Base-by-base conservation (phyloP, 2,329 filamentous ascomycete genomes). In the Rhynchosporium agropyri region DNA sequence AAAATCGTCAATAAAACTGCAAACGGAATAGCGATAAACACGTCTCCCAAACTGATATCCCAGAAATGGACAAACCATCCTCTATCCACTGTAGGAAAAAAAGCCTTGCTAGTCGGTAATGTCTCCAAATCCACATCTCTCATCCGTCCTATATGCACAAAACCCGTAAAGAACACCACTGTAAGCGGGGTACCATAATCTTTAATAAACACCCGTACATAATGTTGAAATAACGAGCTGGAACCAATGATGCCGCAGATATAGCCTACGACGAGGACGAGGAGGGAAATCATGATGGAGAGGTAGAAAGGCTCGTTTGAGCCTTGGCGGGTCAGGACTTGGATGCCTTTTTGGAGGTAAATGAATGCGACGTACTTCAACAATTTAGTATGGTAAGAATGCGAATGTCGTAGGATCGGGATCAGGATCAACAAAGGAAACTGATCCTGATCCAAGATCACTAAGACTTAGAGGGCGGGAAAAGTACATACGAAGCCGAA, bases 331-430 rank as follows among this genome's bases (percentile, higher is more conserved):
- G 87, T 88, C 26, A 96, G 83, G 13, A 96, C 90, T 76, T 96
- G 91, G 65, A 96, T 89, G 15, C 92, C 92, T 77, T 96, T 96
- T 73, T 96, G 91, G 26, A 96, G 81, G 74, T 96, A 96, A 76
- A 96, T 94, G 73, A 90, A 92, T 62, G 92, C 92, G 54, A 96
- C 92, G 74, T 96, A 96, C 20, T 20, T 20, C 1, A 20, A 20
- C 20, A 20, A 20, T 20, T 20, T 20, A 20, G 20, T 20, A 20
- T 20, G 20, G 20, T 20, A 20, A 20, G 20, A 20, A 20, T 20
- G 1, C 20, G 20, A 20, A 20, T 20, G 20, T 20, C 20, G 20
- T 20, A 20, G 20, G 20, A 20, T 20, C 20, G 20, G 20, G 20
- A 20, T 20, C 20, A 20, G 20, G 20, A 20, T 20, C 20, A 20